Percentiles rank a stretch among this genome's conserved stretches.
phyloP scores from a whole-genome alignment of 2,329 filamentous ascomycete species.

The Trichophaea hybrida region DNA sequence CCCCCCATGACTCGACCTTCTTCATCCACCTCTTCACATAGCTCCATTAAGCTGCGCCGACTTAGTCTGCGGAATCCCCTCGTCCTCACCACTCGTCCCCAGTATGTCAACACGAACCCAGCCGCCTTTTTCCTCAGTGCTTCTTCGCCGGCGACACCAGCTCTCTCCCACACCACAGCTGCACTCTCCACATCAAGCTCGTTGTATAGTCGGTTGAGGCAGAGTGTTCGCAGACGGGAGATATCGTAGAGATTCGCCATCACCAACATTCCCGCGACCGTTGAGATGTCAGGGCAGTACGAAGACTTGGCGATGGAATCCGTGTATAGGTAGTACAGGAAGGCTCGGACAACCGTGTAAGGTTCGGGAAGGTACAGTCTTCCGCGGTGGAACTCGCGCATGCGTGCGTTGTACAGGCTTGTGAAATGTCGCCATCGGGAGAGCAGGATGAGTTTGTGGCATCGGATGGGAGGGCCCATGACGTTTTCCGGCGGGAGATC shows the following conservation, averaged over 20 bases:
- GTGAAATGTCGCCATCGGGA: slow-evolving; percentile 95
- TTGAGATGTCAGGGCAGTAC: slow-evolving; percentile 50
- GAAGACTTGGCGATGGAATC: slow-evolving; percentile 64
- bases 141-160: slow-evolving; percentile 76
- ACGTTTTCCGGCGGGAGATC: slow-evolving; percentile 33
- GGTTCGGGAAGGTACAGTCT: slow-evolving; percentile 97
- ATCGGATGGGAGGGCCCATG: slow-evolving; percentile 66
- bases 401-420: slow-evolving; percentile 79
- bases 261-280: slow-evolving; percentile 85
- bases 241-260: slow-evolving; percentile 99
- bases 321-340: slow-evolving; percentile 92
- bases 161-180: slow-evolving; percentile 91
- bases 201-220: slow-evolving; percentile 74
- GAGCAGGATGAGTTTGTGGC: slow-evolving; percentile 86
- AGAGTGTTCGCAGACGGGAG: slow-evolving; percentile 76
- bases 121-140: slow-evolving; percentile 86
- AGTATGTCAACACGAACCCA: slow-evolving; percentile 78
- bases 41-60: slow-evolving; percentile 65
- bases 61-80: slow-evolving; percentile 71
- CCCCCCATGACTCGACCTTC: slow-evolving; percentile 85
- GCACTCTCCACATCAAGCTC: slow-evolving; percentile 91
- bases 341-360: slow-evolving; percentile 84
- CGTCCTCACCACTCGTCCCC: slow-evolving; percentile 85
- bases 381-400: slow-evolving; percentile 94
- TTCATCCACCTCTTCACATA: slow-evolving; percentile 84